These are phyloP conservation scores for Sphagnurus paluster DNA, from an alignment of 1,284 basidiomycete species.

Conservation along the genomic window DNA sequence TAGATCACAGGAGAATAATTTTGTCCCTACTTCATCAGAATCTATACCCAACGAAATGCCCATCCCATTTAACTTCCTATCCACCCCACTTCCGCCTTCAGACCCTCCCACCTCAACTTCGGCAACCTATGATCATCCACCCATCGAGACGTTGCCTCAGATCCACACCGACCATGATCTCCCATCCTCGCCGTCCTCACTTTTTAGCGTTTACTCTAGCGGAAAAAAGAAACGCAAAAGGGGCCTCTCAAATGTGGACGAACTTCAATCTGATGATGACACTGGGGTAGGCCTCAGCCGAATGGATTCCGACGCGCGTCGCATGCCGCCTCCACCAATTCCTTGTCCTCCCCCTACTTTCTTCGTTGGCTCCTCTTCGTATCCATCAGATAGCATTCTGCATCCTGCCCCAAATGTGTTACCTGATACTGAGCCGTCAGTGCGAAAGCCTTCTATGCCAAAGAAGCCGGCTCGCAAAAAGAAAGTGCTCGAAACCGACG, in stretches of 20 bases:
- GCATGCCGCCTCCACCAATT: conserved; percentile 20
- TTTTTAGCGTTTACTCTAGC: conserved; percentile 21
- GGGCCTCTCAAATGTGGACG: conserved; percentile 13
- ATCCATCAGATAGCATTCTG: conserved; percentile 4
- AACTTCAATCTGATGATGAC: conserved; percentile 22
- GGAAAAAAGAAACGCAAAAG: conserved; percentile 12
- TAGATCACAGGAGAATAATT: conserved; percentile 13
- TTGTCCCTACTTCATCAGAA: conserved; percentile 13
- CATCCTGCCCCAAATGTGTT: neutral
- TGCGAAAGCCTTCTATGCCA: conserved; percentile 17
- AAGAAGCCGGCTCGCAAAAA: conserved; percentile 29
- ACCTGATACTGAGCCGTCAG: conserved; percentile 12
- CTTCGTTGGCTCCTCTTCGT: conserved; percentile 36
- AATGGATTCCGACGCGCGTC: conserved; percentile 12
- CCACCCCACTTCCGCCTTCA: conserved; percentile 35
- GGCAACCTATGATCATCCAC: conserved; percentile 25
- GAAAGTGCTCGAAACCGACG: conserved; percentile 17
- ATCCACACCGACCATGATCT: conserved; percentile 17
- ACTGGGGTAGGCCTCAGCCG: neutral
- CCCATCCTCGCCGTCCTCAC: conserved; percentile 29
- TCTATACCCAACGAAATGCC: conserved; percentile 8
- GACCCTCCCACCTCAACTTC: conserved; percentile 31
- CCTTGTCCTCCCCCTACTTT: conserved; percentile 33
- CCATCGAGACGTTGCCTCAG: conserved; percentile 32
- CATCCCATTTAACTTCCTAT: conserved; percentile 17